phyloP scores from a whole-genome alignment of 1,284 basidiomycete genomes.

The Ustilago esculenta region DNA sequence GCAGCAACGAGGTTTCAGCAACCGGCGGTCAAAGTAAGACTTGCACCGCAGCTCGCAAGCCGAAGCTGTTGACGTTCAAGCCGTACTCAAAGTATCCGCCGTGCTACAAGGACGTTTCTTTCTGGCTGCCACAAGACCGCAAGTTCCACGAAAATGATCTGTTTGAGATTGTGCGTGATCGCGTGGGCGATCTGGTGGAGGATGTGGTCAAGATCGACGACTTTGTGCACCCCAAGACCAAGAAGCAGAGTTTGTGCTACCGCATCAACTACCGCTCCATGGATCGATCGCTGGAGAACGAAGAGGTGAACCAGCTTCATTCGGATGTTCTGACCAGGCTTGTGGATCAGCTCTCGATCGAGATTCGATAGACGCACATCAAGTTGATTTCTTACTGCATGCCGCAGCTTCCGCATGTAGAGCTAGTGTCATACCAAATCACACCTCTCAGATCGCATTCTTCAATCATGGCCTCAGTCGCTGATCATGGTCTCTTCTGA shows the following conservation, averaged over 20 bases:
- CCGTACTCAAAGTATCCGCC: constrained; percentile 65
- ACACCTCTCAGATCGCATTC: no score
- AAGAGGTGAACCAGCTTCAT: constrained; percentile 86
- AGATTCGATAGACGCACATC: constrained; percentile 56
- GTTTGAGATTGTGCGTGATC: constrained; percentile 90
- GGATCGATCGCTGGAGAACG: constrained; percentile 91
- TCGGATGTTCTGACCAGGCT: constrained; percentile 68
- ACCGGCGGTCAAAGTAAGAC: constrained; percentile 24
- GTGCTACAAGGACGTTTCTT: constrained; percentile 72
- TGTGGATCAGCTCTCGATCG: constrained; percentile 67
- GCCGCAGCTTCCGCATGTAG: no score
- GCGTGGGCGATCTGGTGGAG: constrained; percentile 90
- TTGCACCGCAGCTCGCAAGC: constrained; percentile 10
- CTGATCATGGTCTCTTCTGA: no score
- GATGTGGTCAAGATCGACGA: constrained; percentile 89
- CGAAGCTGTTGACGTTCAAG: constrained; percentile 61
- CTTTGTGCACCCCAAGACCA: constrained; percentile 90
- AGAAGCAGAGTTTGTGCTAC: constrained; percentile 83
- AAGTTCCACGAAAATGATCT: constrained; percentile 93
- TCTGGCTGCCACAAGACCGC: constrained; percentile 67
- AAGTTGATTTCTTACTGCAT: no score
- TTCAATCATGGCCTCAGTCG: no score
- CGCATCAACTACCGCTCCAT: constrained; percentile 94
- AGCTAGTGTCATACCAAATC: no score
- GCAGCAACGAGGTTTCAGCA: constrained; percentile 29